Base-by-base conservation (phyloP, 345 rosid genomes). In the Excoecaria agallocha region DNA sequence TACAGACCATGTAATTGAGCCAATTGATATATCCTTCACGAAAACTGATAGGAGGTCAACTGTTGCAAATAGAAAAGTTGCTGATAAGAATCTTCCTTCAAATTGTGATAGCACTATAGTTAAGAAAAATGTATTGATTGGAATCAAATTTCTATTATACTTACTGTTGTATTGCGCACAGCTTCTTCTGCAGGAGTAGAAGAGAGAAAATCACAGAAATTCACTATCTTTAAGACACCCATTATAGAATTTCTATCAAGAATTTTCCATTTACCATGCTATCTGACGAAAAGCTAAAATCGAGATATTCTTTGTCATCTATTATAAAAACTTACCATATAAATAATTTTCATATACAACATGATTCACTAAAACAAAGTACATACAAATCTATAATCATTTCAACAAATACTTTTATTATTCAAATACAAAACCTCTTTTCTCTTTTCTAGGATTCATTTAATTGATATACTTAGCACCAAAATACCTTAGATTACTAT, bases 171-270 rank as follows among this genome's bases (percentile, higher is more conserved):
- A 72, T 75, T 80, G 11, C 97, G 91, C 54, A 84, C 79, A 4
- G 89, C 86, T 81, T 82, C 81, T 65, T 94, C 98, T 68, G 90
- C 97, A 0, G 60, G 86, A 43, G 98, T 92, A 61, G 98, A 97
- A 66, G 93, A 86, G 13, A 92, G 78, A 69, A 94, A 94, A 45
- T 91, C 95, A 72, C 94, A 85, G 58, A 91, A 94, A 75, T 94
- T 93, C 68, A 92, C 92, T 45, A 94, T 90, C 79, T 92, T 97
- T 92, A 89, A 78, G 76, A 75, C 6, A 68, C 7, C 68, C 70
- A 73, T 19, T 6, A 68, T 12, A 39, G 81, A 64, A 48, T 12
- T 11, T 59, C n/a, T 75, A 35, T 73, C 25, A 45, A 16, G 3
- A 16, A 58, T 64, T 4, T 25, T 19, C 54, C 57, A 30, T 35